These are phyloP conservation scores for Lupinus albus DNA, from an alignment of 306 rosid species.

Conservation along the genomic window DNA sequence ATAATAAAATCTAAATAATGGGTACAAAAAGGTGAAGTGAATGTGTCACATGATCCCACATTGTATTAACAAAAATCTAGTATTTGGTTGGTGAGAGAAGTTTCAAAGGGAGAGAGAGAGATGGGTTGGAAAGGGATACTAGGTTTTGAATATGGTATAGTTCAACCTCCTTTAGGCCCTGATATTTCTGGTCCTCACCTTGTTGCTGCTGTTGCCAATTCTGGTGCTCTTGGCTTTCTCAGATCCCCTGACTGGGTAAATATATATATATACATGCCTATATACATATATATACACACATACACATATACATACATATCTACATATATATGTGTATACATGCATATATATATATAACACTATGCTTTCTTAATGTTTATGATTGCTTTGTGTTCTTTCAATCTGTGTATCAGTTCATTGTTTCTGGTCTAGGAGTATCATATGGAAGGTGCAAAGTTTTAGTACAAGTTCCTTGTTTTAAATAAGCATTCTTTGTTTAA, in stretches of 20 bases:
- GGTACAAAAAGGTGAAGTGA: too few relatives aligned
- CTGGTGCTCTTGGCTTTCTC: constrained; percentile 75
- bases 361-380: neutral
- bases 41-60: too few relatives aligned
- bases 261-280: too few relatives aligned
- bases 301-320: too few relatives aligned
- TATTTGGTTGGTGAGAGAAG: neutral
- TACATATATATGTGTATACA: too few relatives aligned
- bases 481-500: neutral
- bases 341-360: too few relatives aligned
- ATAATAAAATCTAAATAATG: too few relatives aligned
- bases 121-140: constrained; percentile 76
- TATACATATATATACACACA: too few relatives aligned
- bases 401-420: neutral
- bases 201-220: constrained; percentile 81
- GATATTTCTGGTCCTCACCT: constrained; percentile 79
- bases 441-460: neutral
- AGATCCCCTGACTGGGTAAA: constrained; percentile 59
- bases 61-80: too few relatives aligned
- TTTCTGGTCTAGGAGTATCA: neutral
- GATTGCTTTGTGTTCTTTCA: neutral
- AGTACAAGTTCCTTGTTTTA: neutral
- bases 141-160: constrained; percentile 70
- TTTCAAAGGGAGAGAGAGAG: neutral
- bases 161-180: constrained; percentile 82